Evolutionary conservation across 208 protist species (phyloP), one percentile per base, ranked within the genome.

Genomic region (Angomonas deanei): DNA sequence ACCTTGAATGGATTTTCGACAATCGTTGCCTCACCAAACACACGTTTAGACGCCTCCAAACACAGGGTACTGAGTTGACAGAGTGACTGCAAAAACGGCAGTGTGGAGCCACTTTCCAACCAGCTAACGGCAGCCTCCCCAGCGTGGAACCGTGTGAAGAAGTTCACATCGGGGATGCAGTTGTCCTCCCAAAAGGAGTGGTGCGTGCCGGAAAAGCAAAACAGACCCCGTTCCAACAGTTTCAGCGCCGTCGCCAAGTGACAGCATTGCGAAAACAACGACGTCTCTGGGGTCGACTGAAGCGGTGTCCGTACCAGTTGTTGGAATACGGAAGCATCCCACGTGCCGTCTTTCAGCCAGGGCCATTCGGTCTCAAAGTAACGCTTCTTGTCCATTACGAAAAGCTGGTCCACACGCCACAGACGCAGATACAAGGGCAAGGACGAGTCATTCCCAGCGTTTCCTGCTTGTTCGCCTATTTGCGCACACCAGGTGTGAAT

Each of bases 151-250:
- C 46, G 56, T 21, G 78, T 72, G 38, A 87, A 82, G 5, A 85
- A 76, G 65, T 86, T 79, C 3, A 71, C 70, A 56, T 86, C 74
- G 3, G 86, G 83, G 3, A 80, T 55, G 10, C 50, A 42, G 42
- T 73, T 63, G 11, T 74, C 64, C 24, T 85, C 59, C 63, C 78
- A 72, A 55, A 93, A 91, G 30, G 72, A 63, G 42, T 88, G 76
- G 28, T 46, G 3, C 4, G 70, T 61, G 21, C 85, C 74, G 10
- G 63, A 70, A 17, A 93, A 68, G 0, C 80, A 83, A 36, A 65
- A 57, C 8, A 85, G 28, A 17, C 64, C 62, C 31, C 74, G 42
- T 66, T 88, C 70, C 61, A 87, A 69, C 36, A 84, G 30, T 17
- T 61, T 42, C 33, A 84, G 54, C 19, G 61, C 60, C 11, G 71